A percentile compares a stretch with the other conserved stretches of the same genome.
These are phyloP conservation scores for Platanthera zijinensis DNA, from an alignment of 106 monocot species.

Conservation along the genomic window DNA sequence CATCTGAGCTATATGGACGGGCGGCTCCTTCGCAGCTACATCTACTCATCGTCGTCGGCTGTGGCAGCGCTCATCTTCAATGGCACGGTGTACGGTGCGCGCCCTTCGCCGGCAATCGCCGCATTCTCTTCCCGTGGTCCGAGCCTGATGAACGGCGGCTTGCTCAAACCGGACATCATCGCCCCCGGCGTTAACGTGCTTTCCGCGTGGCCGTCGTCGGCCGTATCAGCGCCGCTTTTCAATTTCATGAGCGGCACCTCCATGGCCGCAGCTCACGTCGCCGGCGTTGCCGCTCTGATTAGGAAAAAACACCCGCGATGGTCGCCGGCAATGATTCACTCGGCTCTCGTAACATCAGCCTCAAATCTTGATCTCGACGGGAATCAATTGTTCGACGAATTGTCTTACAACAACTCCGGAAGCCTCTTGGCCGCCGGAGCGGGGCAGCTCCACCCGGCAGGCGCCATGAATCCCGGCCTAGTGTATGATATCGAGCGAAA, in stretches of 20 bases:
- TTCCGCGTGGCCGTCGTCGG: constrained; percentile 21
- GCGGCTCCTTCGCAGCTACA: constrained; percentile 3
- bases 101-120: constrained; percentile 15
- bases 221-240: not conserved
- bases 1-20: constrained; percentile 3
- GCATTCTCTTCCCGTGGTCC: constrained; percentile 51
- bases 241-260: constrained; percentile 16
- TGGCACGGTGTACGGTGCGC: constrained; percentile 14
- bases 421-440: constrained; percentile 19
- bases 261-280: constrained; percentile 18
- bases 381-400: constrained; percentile 3
- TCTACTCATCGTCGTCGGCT: not conserved
- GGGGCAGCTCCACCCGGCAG: constrained; percentile 39
- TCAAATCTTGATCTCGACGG: not conserved
- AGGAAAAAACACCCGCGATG: constrained; percentile 12
- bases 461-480: constrained; percentile 44
- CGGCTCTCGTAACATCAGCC: constrained; percentile 17
- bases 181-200: constrained; percentile 40
- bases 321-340: constrained; percentile 19
- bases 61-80: constrained; percentile 18
- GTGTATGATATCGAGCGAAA: constrained; percentile 28
- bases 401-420: constrained; percentile 10
- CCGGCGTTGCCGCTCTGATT: constrained; percentile 8
- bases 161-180: constrained; percentile 40
- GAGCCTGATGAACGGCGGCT: constrained; percentile 12